A percentile compares a stretch with the other conserved stretches of the same genome.
phyloP scores from a whole-genome alignment of 2,329 filamentous ascomycete genomes.

The Penicillium hordei region DNA sequence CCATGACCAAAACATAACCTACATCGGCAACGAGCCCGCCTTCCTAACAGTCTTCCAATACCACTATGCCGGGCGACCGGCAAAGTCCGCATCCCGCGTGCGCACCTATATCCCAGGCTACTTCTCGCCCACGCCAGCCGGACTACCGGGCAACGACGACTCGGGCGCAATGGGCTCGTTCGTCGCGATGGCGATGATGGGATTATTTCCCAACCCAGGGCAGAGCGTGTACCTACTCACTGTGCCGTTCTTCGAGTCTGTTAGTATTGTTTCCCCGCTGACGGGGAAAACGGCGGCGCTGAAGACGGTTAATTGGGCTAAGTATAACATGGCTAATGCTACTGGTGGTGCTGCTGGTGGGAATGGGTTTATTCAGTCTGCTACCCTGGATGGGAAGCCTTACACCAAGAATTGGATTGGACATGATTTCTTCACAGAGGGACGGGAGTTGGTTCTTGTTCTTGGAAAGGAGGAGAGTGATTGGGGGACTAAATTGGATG shows the following conservation, averaged over 20 bases:
- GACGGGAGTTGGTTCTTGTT: constrained; percentile 62
- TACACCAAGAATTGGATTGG: constrained; percentile 67
- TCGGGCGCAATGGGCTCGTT: constrained; percentile 69
- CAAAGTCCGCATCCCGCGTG: constrained; percentile 48
- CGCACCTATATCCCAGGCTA: constrained; percentile 64
- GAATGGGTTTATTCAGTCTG: constrained; percentile 66
- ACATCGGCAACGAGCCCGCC: constrained; percentile 65
- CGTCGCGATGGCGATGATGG: constrained; percentile 66
- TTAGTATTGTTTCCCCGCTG: constrained; percentile 57
- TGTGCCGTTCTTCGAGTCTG: constrained; percentile 63
- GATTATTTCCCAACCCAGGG: constrained; percentile 66
- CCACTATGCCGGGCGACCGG: constrained; percentile 67
- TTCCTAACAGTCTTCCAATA: constrained; percentile 68
- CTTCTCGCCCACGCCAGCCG: constrained; percentile 58
- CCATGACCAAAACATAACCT: constrained; percentile 62
- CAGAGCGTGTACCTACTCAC: constrained; percentile 69
- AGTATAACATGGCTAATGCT: constrained; percentile 48
- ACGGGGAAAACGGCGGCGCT: constrained; percentile 62
- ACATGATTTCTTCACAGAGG: constrained; percentile 67
- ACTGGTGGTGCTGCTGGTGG: constrained; percentile 55
- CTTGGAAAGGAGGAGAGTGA: constrained; percentile 61
- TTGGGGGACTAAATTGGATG: constrained; percentile 62
- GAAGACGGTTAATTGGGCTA: constrained; percentile 53
- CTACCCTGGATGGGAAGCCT: constrained; percentile 59
- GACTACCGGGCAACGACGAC: constrained; percentile 69